phyloP scores from a whole-genome alignment of 352 stramenopile genomes.

The Globisporangium paddicum region DNA sequence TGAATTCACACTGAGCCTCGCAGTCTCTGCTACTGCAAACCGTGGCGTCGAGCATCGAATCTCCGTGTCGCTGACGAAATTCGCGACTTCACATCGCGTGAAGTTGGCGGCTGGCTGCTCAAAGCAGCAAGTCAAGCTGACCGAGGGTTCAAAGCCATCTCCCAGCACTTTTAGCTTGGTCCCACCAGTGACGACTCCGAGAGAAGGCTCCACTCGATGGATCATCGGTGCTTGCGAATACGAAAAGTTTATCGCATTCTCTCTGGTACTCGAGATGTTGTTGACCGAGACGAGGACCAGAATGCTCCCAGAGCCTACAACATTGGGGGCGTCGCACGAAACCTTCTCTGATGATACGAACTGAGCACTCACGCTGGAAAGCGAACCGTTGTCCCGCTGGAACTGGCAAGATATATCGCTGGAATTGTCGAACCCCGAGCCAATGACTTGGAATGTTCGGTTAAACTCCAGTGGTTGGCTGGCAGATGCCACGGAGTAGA shows the following conservation, averaged over 20 bases:
- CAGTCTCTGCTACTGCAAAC: slow-evolving; percentile 10
- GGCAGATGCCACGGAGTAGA: slow-evolving; percentile 40
- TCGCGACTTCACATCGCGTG: slow-evolving; percentile 16
- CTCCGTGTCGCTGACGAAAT: slow-evolving; percentile 28
- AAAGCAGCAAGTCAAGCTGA: slow-evolving; percentile 57
- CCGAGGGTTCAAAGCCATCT: slow-evolving; percentile 36
- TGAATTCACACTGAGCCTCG: slow-evolving; percentile 21
- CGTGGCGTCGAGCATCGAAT: slow-evolving; percentile 26
- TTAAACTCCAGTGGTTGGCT: slow-evolving; percentile 25
- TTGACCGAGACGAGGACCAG: slow-evolving; percentile 26
- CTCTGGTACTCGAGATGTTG: slow-evolving; percentile 16
- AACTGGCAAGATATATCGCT: slow-evolving; percentile 30
- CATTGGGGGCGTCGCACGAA: slow-evolving; percentile 20
- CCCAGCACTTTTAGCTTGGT: slow-evolving; percentile 31
- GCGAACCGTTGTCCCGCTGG: neutral
- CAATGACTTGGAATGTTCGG: slow-evolving; percentile 30
- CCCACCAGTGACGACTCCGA: slow-evolving; percentile 29
- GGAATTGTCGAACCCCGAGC: slow-evolving; percentile 20
- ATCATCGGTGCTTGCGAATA: slow-evolving; percentile 31
- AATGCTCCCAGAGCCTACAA: slow-evolving; percentile 8
- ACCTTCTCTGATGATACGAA: slow-evolving; percentile 21
- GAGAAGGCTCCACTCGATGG: slow-evolving; percentile 35
- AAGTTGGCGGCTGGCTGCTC: neutral
- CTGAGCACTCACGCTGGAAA: neutral
- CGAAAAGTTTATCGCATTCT: slow-evolving; percentile 23